Base-by-base conservation (phyloP, 805 yeast species). In the Lipomyces chichibuensis region DNA sequence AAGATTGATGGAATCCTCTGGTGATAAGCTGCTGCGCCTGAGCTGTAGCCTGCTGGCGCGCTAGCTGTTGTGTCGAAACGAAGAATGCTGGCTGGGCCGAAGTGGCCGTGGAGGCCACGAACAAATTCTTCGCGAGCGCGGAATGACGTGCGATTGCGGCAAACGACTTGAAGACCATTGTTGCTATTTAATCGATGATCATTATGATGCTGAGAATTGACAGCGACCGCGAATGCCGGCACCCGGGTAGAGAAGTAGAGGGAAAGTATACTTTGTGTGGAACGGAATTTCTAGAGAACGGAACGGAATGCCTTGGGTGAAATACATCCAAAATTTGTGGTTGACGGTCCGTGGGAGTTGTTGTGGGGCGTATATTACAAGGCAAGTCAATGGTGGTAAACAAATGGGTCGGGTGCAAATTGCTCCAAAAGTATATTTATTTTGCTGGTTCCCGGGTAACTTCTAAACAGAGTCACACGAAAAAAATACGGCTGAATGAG, bases 151-250 rank as follows among this genome's bases (percentile, higher is more conserved):
- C 75, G 52, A 79, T 67, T 56, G 73, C 71, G 27, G 78, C 74
- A 58, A 79, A 76, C 23, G 82, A 74, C 71, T 79, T 79, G 75
- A 79, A 76, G 55, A 78, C 72, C 81, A 79, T 78, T 54, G 55
- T 43, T 43, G 20, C 49, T 43, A 43, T 4, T 7, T 43, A 43
- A 3, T 43, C 49, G n/a, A 43, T 43, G 5, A 23, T n/a, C 49
- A n/a, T n/a, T n/a, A 43, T 43, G 11, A 17, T 17, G 8, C 23
- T 43, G 23, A n/a, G 23, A 43, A 43, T 43, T 43, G 49, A 8
- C 49, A 43, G 49, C 14, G 49, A n/a, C 49, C 49, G 49, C 32
- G 49, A 43, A 17, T 17, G 25, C n/a, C 8, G 49, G 49, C 49
- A 43, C 49, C 49, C 23, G 7, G 49, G 49, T 17, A 8, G 49